Percentiles rank a stretch among this genome's conserved stretches.
These are phyloP conservation scores for Euphorbia celastroides DNA, from an alignment of 441 rosid genomes.

Conservation along the genomic window DNA sequence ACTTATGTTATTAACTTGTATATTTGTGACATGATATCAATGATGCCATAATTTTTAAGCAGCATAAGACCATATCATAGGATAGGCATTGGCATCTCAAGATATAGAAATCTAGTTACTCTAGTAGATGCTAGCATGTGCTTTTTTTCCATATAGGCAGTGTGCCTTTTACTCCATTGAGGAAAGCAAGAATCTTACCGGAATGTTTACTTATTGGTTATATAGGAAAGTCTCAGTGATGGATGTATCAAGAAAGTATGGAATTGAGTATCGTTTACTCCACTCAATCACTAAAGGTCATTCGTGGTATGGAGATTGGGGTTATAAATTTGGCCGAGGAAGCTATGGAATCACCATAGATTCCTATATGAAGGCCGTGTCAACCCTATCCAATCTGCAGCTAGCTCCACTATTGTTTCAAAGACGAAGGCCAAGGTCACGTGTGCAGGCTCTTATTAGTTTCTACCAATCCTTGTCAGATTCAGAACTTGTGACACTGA, in stretches of 20 bases:
- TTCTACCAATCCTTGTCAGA: slow-evolving; percentile 49
- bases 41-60: too few relatives aligned
- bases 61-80: too few relatives aligned
- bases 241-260: slow-evolving; percentile 70
- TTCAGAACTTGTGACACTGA: slow-evolving; percentile 38
- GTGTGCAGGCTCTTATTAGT: slow-evolving; percentile 38
- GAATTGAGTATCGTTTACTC: slow-evolving; percentile 51
- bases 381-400: slow-evolving; percentile 39
- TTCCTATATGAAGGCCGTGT: slow-evolving; percentile 41
- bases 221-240: slow-evolving; percentile 56
- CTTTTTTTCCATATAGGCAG: too few relatives aligned
- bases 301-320: slow-evolving; percentile 69
- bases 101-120: too few relatives aligned
- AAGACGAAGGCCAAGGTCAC: slow-evolving; percentile 33
- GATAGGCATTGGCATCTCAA: too few relatives aligned
- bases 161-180: neutral
- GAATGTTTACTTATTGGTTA: neutral
- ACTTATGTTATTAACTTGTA: too few relatives aligned
- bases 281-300: slow-evolving; percentile 46
- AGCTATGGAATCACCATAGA: slow-evolving; percentile 52
- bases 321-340: slow-evolving; percentile 51
- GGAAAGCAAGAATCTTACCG: neutral
- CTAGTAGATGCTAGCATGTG: neutral
- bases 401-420: slow-evolving; percentile 38
- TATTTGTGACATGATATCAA: too few relatives aligned